Evolutionary conservation across 2,329 filamentous ascomycete genomes (phyloP), one percentile per base, ranked within the genome.

Genomic region (Botryotinia globosa): DNA sequence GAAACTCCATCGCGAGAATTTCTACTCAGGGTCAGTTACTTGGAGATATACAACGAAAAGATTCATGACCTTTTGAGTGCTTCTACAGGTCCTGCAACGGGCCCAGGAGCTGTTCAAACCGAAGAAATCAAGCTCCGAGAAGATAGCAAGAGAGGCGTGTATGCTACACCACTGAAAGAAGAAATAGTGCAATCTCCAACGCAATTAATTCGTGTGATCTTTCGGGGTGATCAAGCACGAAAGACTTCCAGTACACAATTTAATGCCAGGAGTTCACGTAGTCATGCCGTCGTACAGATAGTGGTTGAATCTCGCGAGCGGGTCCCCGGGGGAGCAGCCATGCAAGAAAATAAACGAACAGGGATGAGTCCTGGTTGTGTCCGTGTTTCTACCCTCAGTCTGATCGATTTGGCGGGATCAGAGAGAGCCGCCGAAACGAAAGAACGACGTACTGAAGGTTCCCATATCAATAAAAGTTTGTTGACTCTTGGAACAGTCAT

Each of bases 121-220:
- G 96, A 99, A 77, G 96, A 99, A 80, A 99, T 99, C 83, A 98
- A 99, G 82, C 85, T 99, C 72, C 91, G 96, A 32, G 96, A 99
- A 83, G 96, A 99, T 82, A 94, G 92, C 84, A 98, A 98, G 84
- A 88, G 96, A 74, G 96, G 96, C 45, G 95, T 99, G 20, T 99
- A 98, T 84, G 96, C 96, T 34, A 97, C 92, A 29, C 96, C 96
- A 1, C 83, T 99, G 74, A 98, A 98, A 82, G 96, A 99, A 82
- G 96, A 99, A 81, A 99, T 99, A 78, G 96, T 99, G 44, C 96
- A 99, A 82, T 98, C 94, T 77, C 96, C 96, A 2, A 98, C 96
- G 0, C 96, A 99, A 81, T 87, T 99, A 42, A 85, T 99, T 61
- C 90, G 96, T 77, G 96, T 99, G 39, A 99, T 99, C 81, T 94